Conservation (phyloP, 179 eudicot species). For the Patellifolia procumbens region DNA sequence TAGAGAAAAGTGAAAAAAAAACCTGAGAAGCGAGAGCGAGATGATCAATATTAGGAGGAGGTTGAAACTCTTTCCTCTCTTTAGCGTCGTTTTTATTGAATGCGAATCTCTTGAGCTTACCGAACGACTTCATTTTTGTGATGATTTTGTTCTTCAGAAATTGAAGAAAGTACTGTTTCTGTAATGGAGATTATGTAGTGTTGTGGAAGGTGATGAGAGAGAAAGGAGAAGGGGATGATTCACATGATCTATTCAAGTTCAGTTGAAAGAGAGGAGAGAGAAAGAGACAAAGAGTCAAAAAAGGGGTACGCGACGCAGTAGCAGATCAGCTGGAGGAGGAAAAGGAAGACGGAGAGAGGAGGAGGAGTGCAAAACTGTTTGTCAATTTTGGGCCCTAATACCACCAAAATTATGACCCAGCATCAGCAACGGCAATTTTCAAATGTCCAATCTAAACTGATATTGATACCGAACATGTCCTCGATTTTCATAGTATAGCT, state of each 20-base stretch:
- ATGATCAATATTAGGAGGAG: conserved; percentile 47
- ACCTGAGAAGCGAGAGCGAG: conserved; percentile 82
- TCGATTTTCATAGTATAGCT: too few species aligned
- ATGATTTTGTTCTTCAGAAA: neutral
- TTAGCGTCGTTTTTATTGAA: conserved; percentile 51
- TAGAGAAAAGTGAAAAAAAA: neutral
- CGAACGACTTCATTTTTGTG: conserved; percentile 62
- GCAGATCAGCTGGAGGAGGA: neutral
- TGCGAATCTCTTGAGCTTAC: conserved; percentile 59
- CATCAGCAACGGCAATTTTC: too few species aligned
- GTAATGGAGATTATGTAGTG: neutral
- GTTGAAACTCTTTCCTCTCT: conserved; percentile 50
- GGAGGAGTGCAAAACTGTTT: neutral
- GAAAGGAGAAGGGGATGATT: neutral
- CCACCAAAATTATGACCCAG: too few species aligned
- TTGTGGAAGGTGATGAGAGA: conserved; percentile 8
- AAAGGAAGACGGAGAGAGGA: neutral
- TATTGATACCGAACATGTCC: too few species aligned
- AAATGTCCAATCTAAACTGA: too few species aligned
- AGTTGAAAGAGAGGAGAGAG: conserved; percentile 5
- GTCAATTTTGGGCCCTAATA: neutral
- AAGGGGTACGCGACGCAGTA: conserved; percentile 4
- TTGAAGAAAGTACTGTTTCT: neutral
- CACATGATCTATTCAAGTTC: conserved; percentile 9
- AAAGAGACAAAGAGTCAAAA: conserved; percentile 17